phyloP scores from a whole-genome alignment of 2,329 filamentous ascomycete genomes.

The Sarocladiaceae sp. region DNA sequence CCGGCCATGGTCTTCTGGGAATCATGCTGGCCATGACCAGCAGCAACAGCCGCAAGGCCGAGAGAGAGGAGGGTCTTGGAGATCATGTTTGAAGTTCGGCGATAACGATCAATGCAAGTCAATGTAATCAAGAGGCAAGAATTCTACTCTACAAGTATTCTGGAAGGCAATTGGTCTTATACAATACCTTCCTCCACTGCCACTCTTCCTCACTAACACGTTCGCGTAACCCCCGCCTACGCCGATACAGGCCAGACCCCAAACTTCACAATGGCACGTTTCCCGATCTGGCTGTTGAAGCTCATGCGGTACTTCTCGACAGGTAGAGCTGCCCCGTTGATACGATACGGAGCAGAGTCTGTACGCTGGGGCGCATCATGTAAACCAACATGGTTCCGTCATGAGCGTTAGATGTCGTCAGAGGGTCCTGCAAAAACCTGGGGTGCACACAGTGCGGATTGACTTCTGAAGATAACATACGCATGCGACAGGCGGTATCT shows the following conservation, averaged over 20 bases:
- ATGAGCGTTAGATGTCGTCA: background rate
- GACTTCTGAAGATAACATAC: background rate
- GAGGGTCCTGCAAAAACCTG: background rate
- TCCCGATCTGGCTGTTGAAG: constrained; percentile 6
- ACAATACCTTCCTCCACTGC: background rate
- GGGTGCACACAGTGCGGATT: background rate
- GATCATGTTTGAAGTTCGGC: background rate
- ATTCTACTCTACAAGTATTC: background rate
- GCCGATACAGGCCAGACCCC: background rate
- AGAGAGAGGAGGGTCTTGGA: constrained; percentile 24
- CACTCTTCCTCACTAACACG: background rate
- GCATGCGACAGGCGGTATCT: background rate
- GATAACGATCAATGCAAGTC: background rate
- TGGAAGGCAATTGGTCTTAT: constrained; percentile 1
- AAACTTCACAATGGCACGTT: background rate
- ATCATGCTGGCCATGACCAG: constrained; percentile 56
- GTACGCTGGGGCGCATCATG: background rate
- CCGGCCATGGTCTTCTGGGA: constrained; percentile 58
- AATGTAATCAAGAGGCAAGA: background rate
- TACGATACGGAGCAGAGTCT: background rate
- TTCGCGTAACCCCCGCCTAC: no score
- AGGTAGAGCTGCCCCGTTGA: background rate
- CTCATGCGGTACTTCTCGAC: background rate
- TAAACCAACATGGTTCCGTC: background rate
- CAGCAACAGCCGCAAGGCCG: constrained; percentile 43